Percentiles rank a stretch among this genome's conserved stretches.
Evolutionary conservation across 805 yeast genomes (phyloP).

Genomic region (Metschnikowia colocasiae): DNA sequence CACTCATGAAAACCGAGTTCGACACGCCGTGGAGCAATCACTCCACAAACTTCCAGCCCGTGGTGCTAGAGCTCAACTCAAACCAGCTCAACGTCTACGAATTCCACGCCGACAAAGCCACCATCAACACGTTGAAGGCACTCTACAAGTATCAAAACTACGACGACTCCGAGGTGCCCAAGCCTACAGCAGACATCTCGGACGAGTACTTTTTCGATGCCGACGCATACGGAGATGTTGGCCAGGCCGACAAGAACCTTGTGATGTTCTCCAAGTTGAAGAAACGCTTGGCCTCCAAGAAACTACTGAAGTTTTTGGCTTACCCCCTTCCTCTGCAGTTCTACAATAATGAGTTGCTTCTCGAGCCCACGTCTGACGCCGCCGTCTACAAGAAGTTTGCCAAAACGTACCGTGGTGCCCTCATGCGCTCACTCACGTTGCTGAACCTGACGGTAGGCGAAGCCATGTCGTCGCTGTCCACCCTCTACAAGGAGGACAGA

Average conservation of each 20-base stretch:
- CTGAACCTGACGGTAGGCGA: constrained; percentile 31
- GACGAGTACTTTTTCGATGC: constrained; percentile 24
- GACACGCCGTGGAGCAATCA: constrained; percentile 33
- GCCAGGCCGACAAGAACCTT: not conserved
- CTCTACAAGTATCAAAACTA: constrained; percentile 31
- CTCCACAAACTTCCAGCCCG: constrained; percentile 32
- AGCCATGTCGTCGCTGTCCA: constrained; percentile 33
- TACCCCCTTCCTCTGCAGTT: constrained; percentile 19
- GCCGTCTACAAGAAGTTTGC: constrained; percentile 19
- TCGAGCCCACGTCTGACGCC: constrained; percentile 32
- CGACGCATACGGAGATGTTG: constrained; percentile 31
- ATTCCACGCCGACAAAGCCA: constrained; percentile 22
- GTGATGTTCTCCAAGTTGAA: constrained; percentile 20
- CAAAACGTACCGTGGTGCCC: constrained; percentile 21
- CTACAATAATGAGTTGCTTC: constrained; percentile 31
- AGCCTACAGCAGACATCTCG: constrained; percentile 3
- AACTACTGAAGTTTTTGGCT: constrained; percentile 15
- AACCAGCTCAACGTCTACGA: constrained; percentile 36
- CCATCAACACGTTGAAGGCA: constrained; percentile 24
- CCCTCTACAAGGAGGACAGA: constrained; percentile 24
- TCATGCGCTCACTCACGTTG: constrained; percentile 29
- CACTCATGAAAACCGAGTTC: constrained; percentile 35
- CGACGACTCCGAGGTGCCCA: constrained; percentile 12
- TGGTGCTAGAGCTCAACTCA: constrained; percentile 36
- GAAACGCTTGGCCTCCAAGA: constrained; percentile 17